Evolutionary conservation across 1,284 basidiomycete genomes (phyloP), one percentile per base, ranked within the genome.

Genomic region (Moesziomyces parantarcticus): DNA sequence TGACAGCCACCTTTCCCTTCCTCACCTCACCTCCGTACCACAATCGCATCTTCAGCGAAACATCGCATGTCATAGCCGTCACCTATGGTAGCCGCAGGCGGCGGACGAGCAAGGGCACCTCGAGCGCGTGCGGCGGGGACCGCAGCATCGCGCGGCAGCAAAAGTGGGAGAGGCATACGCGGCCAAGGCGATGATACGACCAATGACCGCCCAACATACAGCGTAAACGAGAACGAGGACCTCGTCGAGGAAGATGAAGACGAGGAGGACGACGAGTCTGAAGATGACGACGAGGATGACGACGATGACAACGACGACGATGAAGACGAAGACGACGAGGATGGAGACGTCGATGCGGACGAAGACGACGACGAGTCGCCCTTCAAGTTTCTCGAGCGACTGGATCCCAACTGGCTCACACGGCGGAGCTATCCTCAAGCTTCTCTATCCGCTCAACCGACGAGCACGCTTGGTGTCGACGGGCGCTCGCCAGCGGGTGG

Each of bases 331-430:
- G 56, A 54, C 2, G 61, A 49, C 1, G 61, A 56, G n/a, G 53
- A 51, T 10, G 60, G 47, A 39, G 58, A 61, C 10, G 58, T 22
- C 3, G 53, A 42, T 6, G 63, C 34, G 25, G 66, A 69, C 7
- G 65, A 62, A 3, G 71, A 74, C 4, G 71, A 65, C n/a, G 71
- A 66, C 26, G 66, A 70, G 14, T 60, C 61, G 5, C 66, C 66
- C 0, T 69, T 74, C 66, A 50, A 50, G n/a, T 61, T 69, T 32
- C 43, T 74, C 14, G 58, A 74, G 32, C 50, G 56, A 23, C 51
- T 69, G 36, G 70, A 67, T 29, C 54, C 70, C 2, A 58, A 55
- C 11, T 57, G 65, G 52, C 53, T 73, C 14, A 45, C 45, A 1
- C 43, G 59, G n/a, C 49, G 39, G 18, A 29, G 45, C 18, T 40